Evolutionary conservation across 176 grass and related monocot genomes (phyloP).

Genomic region (Ensete glaucum): DNA sequence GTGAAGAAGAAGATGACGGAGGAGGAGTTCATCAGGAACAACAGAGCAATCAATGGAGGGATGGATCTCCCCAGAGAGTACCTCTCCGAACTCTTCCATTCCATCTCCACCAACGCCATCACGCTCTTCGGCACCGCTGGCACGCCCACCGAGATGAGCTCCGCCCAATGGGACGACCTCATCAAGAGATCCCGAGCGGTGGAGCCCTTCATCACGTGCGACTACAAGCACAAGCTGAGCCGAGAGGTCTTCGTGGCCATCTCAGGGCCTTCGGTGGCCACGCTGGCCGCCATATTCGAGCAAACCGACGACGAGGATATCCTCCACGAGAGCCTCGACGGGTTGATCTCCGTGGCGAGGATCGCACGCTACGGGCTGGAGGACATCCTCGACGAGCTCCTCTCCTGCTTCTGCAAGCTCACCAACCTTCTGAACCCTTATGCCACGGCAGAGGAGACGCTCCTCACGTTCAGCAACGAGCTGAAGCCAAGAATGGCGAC

Average conservation of each 20-base stretch:
- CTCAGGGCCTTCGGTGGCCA: conserved; percentile 56
- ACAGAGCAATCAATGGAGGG: conserved; percentile 60
- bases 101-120: conserved; percentile 67
- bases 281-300: conserved; percentile 76
- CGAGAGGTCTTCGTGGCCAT: conserved; percentile 63
- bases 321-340: conserved; percentile 67
- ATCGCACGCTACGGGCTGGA: conserved; percentile 67
- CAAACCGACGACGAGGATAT: conserved; percentile 67
- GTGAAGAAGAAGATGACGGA: conserved; percentile 98
- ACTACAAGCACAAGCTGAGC: conserved; percentile 80
- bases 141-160: conserved; percentile 34
- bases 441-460: conserved; percentile 68
- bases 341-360: conserved; percentile 59
- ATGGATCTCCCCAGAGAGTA: conserved; percentile 79
- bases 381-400: conserved; percentile 79
- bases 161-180: conserved; percentile 48
- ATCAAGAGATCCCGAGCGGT: conserved; percentile 36
- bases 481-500: conserved; percentile 82
- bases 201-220: conserved; percentile 62
- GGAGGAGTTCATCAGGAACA: conserved; percentile 96
- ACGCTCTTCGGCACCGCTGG: conserved; percentile 36
- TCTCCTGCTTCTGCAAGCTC: conserved; percentile 97
- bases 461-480: conserved; percentile 82
- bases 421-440: conserved; percentile 87
- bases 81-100: conserved; percentile 85